phyloP scores from a whole-genome alignment of 164 flowering plant species.

The Cinnamomum micranthum region DNA sequence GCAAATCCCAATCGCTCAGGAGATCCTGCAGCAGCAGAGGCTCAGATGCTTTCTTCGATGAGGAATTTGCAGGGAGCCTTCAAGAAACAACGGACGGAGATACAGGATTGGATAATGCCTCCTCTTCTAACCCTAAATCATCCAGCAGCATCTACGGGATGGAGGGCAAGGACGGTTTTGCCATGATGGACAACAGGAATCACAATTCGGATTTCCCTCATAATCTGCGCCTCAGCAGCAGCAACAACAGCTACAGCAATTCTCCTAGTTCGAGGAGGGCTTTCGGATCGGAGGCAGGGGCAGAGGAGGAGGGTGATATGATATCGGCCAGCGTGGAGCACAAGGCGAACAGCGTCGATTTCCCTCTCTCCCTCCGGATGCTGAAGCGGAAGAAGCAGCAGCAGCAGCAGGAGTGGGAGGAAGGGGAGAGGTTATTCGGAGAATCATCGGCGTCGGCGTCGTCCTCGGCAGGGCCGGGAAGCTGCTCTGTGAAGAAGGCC shows the following conservation, averaged over 20 bases:
- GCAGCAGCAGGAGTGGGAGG: constrained; percentile 51
- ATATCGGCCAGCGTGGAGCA: constrained; percentile 29
- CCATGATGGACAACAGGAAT: background rate
- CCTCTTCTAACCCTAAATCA: too few relatives aligned
- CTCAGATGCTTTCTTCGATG: constrained; percentile 56
- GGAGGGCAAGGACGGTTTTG: background rate
- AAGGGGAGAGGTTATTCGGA: constrained; percentile 31
- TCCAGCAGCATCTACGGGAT: background rate
- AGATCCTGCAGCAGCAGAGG: constrained; percentile 47
- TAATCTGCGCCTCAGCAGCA: background rate
- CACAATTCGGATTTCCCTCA: background rate
- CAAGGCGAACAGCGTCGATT: constrained; percentile 76
- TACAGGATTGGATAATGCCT: too few relatives aligned
- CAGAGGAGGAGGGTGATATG: constrained; percentile 44
- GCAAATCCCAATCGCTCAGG: constrained; percentile 19
- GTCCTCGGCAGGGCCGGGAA: constrained; percentile 32
- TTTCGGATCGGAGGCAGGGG: constrained; percentile 28
- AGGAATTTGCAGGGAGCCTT: constrained; percentile 54
- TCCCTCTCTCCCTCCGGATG: constrained; percentile 75
- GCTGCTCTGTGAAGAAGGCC: constrained; percentile 74
- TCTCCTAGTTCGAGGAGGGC: background rate
- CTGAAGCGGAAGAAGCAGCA: constrained; percentile 66
- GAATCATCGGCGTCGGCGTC: too few relatives aligned
- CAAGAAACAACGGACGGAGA: constrained; percentile 38
- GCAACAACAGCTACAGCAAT: background rate